Evolutionary conservation across 768 basidiomycete species (phyloP).

Genomic region (Lentinula detonsa): DNA sequence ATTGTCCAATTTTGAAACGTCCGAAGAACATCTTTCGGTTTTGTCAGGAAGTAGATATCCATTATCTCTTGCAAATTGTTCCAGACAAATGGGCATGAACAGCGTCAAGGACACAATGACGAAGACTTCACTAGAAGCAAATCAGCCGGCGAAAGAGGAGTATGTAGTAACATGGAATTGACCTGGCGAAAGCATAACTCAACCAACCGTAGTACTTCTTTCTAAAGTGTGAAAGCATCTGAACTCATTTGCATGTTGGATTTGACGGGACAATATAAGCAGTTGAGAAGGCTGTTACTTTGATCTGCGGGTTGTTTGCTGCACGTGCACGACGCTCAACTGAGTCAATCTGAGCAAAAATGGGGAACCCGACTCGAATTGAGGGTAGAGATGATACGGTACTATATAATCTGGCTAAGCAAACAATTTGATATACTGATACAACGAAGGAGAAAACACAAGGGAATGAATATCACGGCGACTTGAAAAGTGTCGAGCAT

Average conservation of each 20-base stretch:
- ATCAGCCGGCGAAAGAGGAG: background rate
- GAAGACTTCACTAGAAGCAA: conserved; percentile 61
- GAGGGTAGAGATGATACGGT: background rate
- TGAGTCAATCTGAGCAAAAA: background rate
- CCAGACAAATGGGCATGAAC: conserved; percentile 77
- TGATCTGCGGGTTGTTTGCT: background rate
- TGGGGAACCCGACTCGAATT: background rate
- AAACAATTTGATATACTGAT: background rate
- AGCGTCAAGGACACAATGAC: conserved; percentile 76
- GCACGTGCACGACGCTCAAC: background rate
- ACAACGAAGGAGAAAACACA: background rate
- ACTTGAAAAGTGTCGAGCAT: background rate
- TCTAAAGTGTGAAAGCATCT: background rate
- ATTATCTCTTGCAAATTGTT: conserved; percentile 88
- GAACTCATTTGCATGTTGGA: background rate
- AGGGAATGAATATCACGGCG: background rate
- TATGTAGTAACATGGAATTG: background rate
- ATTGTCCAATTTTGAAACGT: conserved; percentile 5
- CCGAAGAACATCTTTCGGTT: conserved; percentile 43
- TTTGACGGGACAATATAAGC: background rate
- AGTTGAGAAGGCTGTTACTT: background rate
- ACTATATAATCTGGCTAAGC: background rate
- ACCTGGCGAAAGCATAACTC: conserved; percentile 84
- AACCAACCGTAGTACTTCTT: conserved; percentile 52
- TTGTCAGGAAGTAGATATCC: conserved; percentile 72